Base-by-base conservation (phyloP, 352 stramenopile genomes). In the Globisporangium radiosum region DNA sequence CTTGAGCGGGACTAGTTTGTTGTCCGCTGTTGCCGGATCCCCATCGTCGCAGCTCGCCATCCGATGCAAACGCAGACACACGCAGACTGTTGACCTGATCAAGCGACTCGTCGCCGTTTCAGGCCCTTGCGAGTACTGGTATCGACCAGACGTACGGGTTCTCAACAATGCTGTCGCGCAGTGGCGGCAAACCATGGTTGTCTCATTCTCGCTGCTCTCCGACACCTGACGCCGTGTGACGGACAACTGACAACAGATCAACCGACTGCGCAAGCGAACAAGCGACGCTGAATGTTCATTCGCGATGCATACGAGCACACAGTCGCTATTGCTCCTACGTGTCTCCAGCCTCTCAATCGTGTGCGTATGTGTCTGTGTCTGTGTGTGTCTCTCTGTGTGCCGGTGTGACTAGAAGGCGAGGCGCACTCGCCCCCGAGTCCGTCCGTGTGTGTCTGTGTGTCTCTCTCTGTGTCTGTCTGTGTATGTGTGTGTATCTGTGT, bases 371-470 rank as follows among this genome's bases (percentile, higher is more conserved):
- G 52, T 56, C 40, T 44, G 7, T 44, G 3, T 44, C 40, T 56
- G 36, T 60, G 19, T 56, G 17, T 62, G n/a, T 62, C 37, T 11
- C 15, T 52, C 14, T 47, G 11, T 61, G 37, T 58, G 67, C 15
- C 5, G 6, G 25, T 17, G 47, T 2, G 14, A 25, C n/a, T 19
- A 15, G 14, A 17, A 57, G 56, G 61, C 54, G 50, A 55, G 50
- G 37, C 40, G 17, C 40, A 47, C 55, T 52, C 50, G 44, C 67
- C 43, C 25, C 25, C 25, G 2, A 33, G 25, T 33, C 25, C 64
- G 13, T 71, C 56, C 73, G 33, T 70, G 10, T 62, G 40, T 63
- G 47, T 70, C 49, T 76, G 45, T 70, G 44, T 33, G 25, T 70
- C 25, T 60, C 15, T 63, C 38, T 65, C 47, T 63, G 54, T 38